Evolutionary conservation across 371 early-diverging fungal species (phyloP), one percentile per base, ranked within the genome.

Genomic region (Synchytrium microbalum): DNA sequence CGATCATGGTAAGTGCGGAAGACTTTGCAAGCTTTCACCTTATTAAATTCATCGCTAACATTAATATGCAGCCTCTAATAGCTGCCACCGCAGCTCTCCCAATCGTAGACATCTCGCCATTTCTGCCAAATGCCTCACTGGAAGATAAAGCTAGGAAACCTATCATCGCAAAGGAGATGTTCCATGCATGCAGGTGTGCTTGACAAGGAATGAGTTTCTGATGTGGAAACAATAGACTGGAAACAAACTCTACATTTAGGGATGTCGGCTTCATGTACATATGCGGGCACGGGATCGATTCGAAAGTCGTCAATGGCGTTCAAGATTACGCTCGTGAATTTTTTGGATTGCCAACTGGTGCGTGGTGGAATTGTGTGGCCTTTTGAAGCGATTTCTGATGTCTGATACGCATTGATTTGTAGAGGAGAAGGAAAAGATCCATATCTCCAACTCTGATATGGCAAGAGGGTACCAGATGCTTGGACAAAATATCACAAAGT

Each of bases 381-480:
- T n/a, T n/a, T n/a, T n/a, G n/a, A n/a, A n/a, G n/a, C n/a, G n/a
- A n/a, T n/a, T n/a, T n/a, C n/a, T n/a, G n/a, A n/a, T n/a, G n/a
- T n/a, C n/a, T n/a, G n/a, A n/a, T n/a, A n/a, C n/a, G n/a, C n/a
- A n/a, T n/a, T n/a, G n/a, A n/a, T n/a, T n/a, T n/a, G n/a, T n/a
- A n/a, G n/a, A n/a, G n/a, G 72, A 71, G 53, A 76, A 76, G 60
- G 63, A 63, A 25, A 67, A 69, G 38, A 66, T 75, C 2, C 65
- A 69, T 14, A 76, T 76, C 52, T 27, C 65, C 3, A 74, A 76
- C 31, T 62, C 58, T 32, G 76, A 76, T 64, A 60, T 64, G 16
- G 76, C 72, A 51, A 72, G 78, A 46, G 78, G 78, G 0, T 77
- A 77, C 63, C 78, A 77, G 62, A 57, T 68, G 58, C 65, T 77